Conservation (phyloP, 192 early-diverging fungal species). For the Backusella sp. region DNA sequence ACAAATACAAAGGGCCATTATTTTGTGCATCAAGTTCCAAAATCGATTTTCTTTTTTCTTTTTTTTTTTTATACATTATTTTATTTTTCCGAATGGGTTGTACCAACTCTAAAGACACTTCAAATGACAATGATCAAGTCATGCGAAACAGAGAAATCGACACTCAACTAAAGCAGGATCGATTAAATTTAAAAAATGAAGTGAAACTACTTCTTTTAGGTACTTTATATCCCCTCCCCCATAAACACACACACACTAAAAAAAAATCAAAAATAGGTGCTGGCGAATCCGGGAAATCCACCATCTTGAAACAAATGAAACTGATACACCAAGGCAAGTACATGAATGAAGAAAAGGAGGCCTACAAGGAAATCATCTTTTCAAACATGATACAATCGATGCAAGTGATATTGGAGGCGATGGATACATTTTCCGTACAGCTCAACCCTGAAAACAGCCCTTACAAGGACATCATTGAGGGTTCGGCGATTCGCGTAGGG, state of each 20-base stretch:
- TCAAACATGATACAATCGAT: conserved; percentile 45
- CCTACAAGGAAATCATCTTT: conserved; percentile 42
- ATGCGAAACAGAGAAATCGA: conserved; percentile 84
- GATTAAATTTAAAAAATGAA: conserved; percentile 75
- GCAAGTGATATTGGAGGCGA: conserved; percentile 43
- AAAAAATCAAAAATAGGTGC: conserved; percentile 42
- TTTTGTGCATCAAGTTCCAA: not conserved
- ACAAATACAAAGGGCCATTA: not conserved
- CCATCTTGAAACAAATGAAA: conserved; percentile 53
- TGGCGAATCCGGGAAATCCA: conserved; percentile 58
- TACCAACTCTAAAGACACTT: not conserved
- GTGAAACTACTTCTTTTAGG: conserved; percentile 92
- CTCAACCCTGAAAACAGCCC: conserved; percentile 68
- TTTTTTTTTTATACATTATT: not conserved
- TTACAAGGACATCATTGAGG: conserved; percentile 69
- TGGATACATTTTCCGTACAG: conserved; percentile 68
- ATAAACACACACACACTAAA: not conserved
- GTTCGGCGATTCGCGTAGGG: conserved; percentile 80
- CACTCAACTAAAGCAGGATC: conserved; percentile 76
- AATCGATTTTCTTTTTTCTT: not conserved
- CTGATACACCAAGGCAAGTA: conserved; percentile 47
- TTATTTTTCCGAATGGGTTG: conserved; percentile 4
- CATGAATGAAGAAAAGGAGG: conserved; percentile 30
- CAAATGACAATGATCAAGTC: not conserved
- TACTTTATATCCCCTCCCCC: conserved; percentile 18